These are phyloP conservation scores for Coemansia sp. DNA, from an alignment of 192 early-diverging fungal species.

Conservation along the genomic window DNA sequence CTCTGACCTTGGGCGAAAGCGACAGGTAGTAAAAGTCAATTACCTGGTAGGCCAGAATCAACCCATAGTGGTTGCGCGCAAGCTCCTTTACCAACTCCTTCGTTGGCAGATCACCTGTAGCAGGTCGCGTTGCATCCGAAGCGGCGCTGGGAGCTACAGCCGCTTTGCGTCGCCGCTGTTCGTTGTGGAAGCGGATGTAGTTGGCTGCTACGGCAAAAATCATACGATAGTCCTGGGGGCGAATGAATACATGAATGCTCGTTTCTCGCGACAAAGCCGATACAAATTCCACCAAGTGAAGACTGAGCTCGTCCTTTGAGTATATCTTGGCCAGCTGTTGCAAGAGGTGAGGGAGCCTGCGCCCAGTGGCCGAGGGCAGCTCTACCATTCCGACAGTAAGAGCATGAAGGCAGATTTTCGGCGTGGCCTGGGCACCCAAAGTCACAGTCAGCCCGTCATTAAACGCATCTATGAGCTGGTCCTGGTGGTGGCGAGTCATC, in stretches of 20 bases:
- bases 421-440: slow-evolving; percentile 61
- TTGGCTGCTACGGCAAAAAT: slow-evolving; percentile 91
- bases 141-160: neutral
- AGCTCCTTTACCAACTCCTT: slow-evolving; percentile 11
- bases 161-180: slow-evolving; percentile 37
- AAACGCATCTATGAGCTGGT: slow-evolving; percentile 73
- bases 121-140: neutral
- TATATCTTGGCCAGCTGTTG: slow-evolving; percentile 79
- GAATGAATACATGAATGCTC: slow-evolving; percentile 76
- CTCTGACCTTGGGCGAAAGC: slow-evolving; percentile 69
- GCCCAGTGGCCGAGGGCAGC: slow-evolving; percentile 73
- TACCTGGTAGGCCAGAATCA: slow-evolving; percentile 92
- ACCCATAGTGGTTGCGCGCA: slow-evolving; percentile 75
- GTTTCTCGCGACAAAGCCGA: slow-evolving; percentile 81
- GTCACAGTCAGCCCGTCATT: slow-evolving; percentile 62
- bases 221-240: slow-evolving; percentile 72
- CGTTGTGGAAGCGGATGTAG: slow-evolving; percentile 66
- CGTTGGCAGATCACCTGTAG: neutral
- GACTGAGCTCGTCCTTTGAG: slow-evolving; percentile 70
- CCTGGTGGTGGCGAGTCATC: slow-evolving; percentile 64
- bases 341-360: slow-evolving; percentile 67
- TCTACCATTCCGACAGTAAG: slow-evolving; percentile 79
- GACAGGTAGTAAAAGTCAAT: slow-evolving; percentile 87
- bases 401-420: slow-evolving; percentile 79
- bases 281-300: slow-evolving; percentile 89